Base-by-base conservation (phyloP, 805 yeast genomes). In the Yarrowia sp. region DNA sequence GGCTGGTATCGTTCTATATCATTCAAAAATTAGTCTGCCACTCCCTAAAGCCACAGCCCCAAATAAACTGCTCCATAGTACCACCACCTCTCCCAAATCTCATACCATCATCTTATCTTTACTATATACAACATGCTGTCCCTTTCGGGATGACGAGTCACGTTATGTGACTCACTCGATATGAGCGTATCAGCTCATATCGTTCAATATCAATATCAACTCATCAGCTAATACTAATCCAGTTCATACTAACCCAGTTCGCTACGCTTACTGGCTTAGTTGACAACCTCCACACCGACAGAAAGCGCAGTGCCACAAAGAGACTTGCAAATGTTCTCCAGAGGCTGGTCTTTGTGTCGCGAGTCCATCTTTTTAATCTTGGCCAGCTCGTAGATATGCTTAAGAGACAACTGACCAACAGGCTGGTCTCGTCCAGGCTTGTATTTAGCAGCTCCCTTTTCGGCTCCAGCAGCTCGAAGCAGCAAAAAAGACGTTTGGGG, bases 331-430 rank as follows among this genome's bases (percentile, higher is more conserved):
- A 95, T 87, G 21, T 88, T 84, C 73, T 89, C 84, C 73, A 93
- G 74, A 21, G 87, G 89, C 65, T 88, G 77, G 62, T 82, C 81
- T 64, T 85, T 82, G 75, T 92, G 96, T 70, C 88, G 83, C 2
- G 85, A 86, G 76, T 95, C 99, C 54, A 74, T 88, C 75, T 92
- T 85, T 79, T 95, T 95, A 70, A 95, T 88, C 78, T 91, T 88
- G 38, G 99, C 98, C 71, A 95, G 89, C 78, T 93, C 98, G 74
- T 90, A 95, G 30, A 92, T 83, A 74, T 95, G 98, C 76, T 95
- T 95, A 71, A 95, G 81, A 17, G 92, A 85, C 38, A 85, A 75
- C 66, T 78, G 80, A 21, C 97, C 98, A 17, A 85, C 86, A 3
- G 72, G 70, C 52, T 68, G 68, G 38, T 58, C 63, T 54, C 69